Base-by-base conservation (phyloP, 176 grass and related monocot species). In the Cenchrus americanus region DNA sequence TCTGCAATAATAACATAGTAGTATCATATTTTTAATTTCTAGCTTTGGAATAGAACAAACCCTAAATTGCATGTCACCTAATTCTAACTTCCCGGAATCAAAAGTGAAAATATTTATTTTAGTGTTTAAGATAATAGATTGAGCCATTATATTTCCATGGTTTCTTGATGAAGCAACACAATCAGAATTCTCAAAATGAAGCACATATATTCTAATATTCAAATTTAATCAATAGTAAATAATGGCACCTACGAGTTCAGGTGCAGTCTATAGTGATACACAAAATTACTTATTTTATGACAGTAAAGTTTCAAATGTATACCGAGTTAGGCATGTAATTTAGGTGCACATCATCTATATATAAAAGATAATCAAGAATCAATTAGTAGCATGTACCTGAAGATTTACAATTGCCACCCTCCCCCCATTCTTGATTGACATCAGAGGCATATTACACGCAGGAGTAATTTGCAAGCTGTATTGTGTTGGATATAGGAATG, bases 391-490 rank as follows among this genome's bases (percentile, higher is more conserved):
- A 66, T 9, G 66, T 69, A 95, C 96, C 92, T 98, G 96, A 93
- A 95, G 96, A 80, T 98, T 98, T 75, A 98, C 91, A 85, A 98
- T 95, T 54, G 89, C 96, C 54, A 98, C 84, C 66, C 63, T 92
- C 13, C 93, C 96, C 61, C 91, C 89, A 73, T 93, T 92, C 73
- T 87, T 91, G 55, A 93, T 78, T 49, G 90, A 86, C 89, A 91
- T 80, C 70, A 93, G 77, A 78, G 96, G 96, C 63, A 98, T 95
- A 86, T 98, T 98, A 83, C 96, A 98, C 21, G 93, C 96, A 83
- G 91, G 96, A 80, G 93, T 93, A 85, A 98, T 98, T 89, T 95
- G 96, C 87, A 98, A 89, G 81, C 91, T 98, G 85, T 61, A 74
- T 10, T 63, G 57, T 79, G 55, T 53, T 83, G 44, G 37, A 62